phyloP scores from a whole-genome alignment of 2,329 filamentous ascomycete species.

The Colletotrichum plurivorum region DNA sequence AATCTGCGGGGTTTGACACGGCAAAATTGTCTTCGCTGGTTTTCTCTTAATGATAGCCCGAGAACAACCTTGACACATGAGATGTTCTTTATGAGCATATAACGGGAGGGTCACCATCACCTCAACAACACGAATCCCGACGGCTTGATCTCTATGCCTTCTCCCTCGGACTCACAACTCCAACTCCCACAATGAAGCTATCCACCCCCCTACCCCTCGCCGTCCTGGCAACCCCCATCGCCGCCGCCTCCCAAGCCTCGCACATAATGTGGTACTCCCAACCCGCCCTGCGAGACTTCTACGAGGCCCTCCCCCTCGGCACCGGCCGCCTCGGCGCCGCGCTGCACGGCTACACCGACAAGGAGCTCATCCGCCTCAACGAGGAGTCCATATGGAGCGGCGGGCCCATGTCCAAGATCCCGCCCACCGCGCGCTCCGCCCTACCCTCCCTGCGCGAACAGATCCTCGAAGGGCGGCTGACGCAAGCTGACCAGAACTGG shows the following conservation, averaged over 20 bases:
- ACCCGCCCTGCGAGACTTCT: slow-evolving; percentile 2
- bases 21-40: background rate
- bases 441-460: background rate
- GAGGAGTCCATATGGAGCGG: slow-evolving; percentile 62
- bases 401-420: slow-evolving; percentile 54
- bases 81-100: background rate
- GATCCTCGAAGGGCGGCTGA: slow-evolving; percentile 8
- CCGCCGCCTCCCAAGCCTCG: background rate
- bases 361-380: slow-evolving; percentile 58
- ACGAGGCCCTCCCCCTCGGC: slow-evolving; percentile 53
- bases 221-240: background rate
- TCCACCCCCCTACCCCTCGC: background rate
- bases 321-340: slow-evolving; percentile 57
- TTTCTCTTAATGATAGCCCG: background rate
- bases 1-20: background rate
- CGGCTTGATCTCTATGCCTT: too few species aligned
- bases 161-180: too few species aligned
- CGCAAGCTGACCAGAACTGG: slow-evolving; percentile 2
- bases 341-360: slow-evolving; percentile 51
- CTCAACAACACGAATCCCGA: too few species aligned
- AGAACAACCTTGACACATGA: background rate
- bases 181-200: background rate
- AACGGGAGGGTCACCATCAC: too few species aligned
- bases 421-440: slow-evolving; percentile 45
- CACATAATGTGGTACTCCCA: background rate